phyloP scores from a whole-genome alignment of 2,329 filamentous ascomycete species.

The Fusarium veterinarium region DNA sequence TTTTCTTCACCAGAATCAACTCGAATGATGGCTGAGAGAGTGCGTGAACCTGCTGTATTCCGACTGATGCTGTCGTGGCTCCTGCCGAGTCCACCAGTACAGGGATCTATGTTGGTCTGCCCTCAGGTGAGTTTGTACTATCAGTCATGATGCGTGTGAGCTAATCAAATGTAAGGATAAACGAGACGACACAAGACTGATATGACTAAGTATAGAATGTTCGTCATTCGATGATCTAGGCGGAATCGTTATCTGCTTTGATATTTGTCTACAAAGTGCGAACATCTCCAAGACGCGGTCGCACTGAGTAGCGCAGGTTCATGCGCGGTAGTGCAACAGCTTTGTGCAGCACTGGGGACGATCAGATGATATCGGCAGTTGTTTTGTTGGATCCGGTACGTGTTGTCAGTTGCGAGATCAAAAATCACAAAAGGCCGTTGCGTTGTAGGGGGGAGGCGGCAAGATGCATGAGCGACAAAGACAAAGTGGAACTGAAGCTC shows the following conservation, averaged over 20 bases:
- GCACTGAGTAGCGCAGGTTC: not conserved
- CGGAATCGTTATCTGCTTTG: not conserved
- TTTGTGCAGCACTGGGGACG: not conserved
- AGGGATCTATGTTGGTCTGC: not conserved
- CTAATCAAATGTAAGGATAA: not conserved
- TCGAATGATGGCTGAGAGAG: fast-evolving
- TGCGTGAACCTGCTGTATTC: not conserved
- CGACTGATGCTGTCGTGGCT: not conserved
- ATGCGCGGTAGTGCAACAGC: not conserved
- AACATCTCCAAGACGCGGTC: not conserved
- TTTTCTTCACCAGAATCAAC: no score
- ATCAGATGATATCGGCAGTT: not conserved
- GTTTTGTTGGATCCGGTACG: not conserved
- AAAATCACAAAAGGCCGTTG: not conserved
- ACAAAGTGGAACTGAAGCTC: not conserved
- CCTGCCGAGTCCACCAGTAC: not conserved
- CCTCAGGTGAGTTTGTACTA: not conserved
- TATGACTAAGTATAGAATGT: no score
- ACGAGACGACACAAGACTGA: not conserved
- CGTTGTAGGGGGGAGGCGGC: not conserved
- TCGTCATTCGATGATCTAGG: not conserved
- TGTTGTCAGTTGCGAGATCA: not conserved
- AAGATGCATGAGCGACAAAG: not conserved
- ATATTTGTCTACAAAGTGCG: not conserved
- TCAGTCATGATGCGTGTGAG: no score